Evolutionary conservation across 202 grass and related monocot species (phyloP).

Genomic region (Zizania palustris): DNA sequence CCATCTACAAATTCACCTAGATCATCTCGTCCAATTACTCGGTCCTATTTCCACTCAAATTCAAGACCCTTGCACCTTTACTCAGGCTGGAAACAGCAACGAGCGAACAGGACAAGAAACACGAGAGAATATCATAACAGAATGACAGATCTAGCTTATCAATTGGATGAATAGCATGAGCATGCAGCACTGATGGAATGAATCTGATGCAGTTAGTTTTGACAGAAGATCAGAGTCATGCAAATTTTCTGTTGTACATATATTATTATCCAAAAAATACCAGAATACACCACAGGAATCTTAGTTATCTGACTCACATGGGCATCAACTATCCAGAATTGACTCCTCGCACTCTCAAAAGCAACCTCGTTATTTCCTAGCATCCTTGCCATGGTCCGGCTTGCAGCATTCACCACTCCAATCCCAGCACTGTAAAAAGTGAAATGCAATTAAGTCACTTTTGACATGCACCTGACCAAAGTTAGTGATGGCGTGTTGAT

Average conservation of each 20-base stretch:
- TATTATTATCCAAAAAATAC: slow-evolving; percentile 36
- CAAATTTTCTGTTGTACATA: not conserved
- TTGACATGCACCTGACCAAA: slow-evolving; percentile 22
- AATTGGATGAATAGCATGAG: slow-evolving; percentile 15
- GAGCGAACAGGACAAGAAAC: no score
- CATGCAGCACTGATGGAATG: slow-evolving; percentile 25
- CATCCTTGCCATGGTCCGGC: slow-evolving; percentile 96
- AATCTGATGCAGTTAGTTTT: slow-evolving; percentile 20
- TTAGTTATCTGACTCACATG: slow-evolving; percentile 53
- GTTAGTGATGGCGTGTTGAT: not conserved
- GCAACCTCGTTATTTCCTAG: slow-evolving; percentile 84
- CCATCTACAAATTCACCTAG: no score
- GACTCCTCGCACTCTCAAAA: slow-evolving; percentile 96
- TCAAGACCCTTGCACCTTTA: no score
- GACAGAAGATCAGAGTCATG: slow-evolving; percentile 20
- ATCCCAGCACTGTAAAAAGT: slow-evolving; percentile 86
- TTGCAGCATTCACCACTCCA: slow-evolving; percentile 96
- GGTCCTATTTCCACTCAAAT: no score
- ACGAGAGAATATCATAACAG: no score
- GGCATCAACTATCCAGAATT: slow-evolving; percentile 98
- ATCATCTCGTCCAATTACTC: no score
- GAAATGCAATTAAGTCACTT: slow-evolving; percentile 37
- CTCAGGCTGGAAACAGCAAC: no score
- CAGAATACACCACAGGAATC: slow-evolving; percentile 20
- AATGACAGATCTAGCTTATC: not conserved